Evolutionary conservation across 352 stramenopile genomes (phyloP).

Genomic region (Pythium dissimile): DNA sequence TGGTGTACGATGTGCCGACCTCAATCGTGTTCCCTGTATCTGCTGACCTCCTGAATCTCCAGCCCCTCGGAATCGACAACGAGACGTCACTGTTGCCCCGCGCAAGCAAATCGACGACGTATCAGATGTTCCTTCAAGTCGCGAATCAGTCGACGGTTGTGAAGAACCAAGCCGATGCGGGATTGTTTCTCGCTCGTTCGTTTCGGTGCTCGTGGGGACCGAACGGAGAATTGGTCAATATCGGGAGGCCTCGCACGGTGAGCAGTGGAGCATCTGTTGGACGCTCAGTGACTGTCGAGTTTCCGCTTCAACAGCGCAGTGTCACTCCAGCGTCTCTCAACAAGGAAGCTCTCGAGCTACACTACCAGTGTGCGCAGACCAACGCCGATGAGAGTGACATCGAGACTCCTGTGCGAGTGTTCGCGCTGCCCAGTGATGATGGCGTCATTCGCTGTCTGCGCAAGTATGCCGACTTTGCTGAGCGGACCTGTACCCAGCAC

Average conservation of each 20-base stretch:
- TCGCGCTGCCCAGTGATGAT: constrained; percentile 44
- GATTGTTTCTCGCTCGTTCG: constrained; percentile 74
- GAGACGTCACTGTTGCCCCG: constrained; percentile 24
- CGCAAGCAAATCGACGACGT: constrained; percentile 54
- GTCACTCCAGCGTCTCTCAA: constrained; percentile 25
- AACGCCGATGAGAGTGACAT: constrained; percentile 4
- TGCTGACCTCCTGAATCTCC: constrained; percentile 2
- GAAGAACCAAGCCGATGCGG: constrained; percentile 54
- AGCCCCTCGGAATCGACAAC: constrained; percentile 38
- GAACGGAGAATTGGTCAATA: constrained; percentile 69
- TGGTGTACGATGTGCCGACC: constrained; percentile 12
- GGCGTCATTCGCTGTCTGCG: constrained; percentile 54
- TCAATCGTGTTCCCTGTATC: constrained; percentile 20
- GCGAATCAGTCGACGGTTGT: constrained; percentile 31
- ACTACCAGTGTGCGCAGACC: constrained; percentile 44
- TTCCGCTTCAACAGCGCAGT: constrained; percentile 6
- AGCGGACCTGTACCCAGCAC: constrained; percentile 23
- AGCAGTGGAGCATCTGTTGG: neutral
- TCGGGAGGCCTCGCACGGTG: constrained; percentile 18
- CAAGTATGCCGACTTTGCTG: constrained; percentile 51
- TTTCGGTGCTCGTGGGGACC: constrained; percentile 82
- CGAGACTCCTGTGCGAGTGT: constrained; percentile 27
- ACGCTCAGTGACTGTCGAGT: constrained; percentile 15
- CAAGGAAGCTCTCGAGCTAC: constrained; percentile 51
- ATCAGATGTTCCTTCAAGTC: constrained; percentile 56